Percentiles rank a stretch among this genome's conserved stretches.
These are phyloP conservation scores for Artemisia argyi DNA, from an alignment of 129 eudicot species.

Conservation along the genomic window DNA sequence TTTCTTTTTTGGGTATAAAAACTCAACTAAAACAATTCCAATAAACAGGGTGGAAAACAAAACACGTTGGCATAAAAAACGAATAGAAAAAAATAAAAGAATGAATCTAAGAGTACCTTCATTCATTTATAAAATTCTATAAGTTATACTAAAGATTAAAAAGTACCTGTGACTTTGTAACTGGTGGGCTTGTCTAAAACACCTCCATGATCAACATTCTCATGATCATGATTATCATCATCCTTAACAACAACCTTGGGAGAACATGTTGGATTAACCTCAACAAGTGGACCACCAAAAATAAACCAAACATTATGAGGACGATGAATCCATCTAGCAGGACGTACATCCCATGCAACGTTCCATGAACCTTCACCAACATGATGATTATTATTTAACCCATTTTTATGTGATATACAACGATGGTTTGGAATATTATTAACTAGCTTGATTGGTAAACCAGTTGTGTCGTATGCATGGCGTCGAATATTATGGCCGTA, in stretches of 20 bases:
- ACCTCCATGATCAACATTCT: neutral
- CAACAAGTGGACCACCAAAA: conserved; percentile 49
- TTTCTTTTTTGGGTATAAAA: too few species aligned
- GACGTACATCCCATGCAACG: conserved; percentile 80
- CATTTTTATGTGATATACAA: conserved; percentile 8
- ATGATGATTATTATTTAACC: conserved; percentile 11
- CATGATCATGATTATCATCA: too few species aligned
- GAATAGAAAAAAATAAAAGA: too few species aligned
- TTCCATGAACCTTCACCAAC: conserved; percentile 87
- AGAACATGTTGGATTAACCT: too few species aligned
- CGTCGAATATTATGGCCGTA: conserved; percentile 15
- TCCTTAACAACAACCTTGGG: too few species aligned
- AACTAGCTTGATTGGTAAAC: conserved; percentile 26
- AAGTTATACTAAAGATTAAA: too few species aligned
- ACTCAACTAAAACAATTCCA: too few species aligned
- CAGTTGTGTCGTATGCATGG: conserved; percentile 5
- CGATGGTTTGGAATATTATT: conserved; percentile 15
- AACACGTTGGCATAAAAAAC: too few species aligned
- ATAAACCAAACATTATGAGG: conserved; percentile 64
- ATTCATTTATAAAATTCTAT: too few species aligned
- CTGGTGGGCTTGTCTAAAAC: neutral
- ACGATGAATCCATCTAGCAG: conserved; percentile 75
- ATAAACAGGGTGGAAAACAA: too few species aligned
- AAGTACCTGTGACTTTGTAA: too few species aligned
- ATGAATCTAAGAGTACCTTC: too few species aligned